Percentiles rank a stretch among this genome's conserved stretches.
Evolutionary conservation across 2,329 filamentous ascomycete species (phyloP).

Genomic region (Amesomyces nigricolor): DNA sequence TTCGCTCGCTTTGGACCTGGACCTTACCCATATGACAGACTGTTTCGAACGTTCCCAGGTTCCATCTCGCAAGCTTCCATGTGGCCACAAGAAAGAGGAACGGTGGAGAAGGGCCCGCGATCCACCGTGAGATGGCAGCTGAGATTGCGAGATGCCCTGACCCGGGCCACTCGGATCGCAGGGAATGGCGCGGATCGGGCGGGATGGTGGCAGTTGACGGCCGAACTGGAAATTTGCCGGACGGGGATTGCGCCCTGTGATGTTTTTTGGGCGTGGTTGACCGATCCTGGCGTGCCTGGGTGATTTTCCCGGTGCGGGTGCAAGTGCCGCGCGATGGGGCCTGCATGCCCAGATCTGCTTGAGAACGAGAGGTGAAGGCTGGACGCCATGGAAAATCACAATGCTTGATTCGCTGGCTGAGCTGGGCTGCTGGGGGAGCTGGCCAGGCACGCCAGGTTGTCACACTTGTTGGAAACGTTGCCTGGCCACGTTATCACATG

Average conservation of each 20-base stretch:
- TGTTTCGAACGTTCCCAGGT: constrained; percentile 12
- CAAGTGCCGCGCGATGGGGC: constrained; percentile 19
- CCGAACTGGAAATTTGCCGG: constrained; percentile 23
- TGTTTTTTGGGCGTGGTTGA: neutral
- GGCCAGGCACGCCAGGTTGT: too few relatives aligned
- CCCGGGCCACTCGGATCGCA: constrained; percentile 23
- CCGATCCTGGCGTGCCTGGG: neutral
- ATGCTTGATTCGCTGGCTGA: neutral
- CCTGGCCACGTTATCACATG: too few relatives aligned
- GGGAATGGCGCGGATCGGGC: constrained; percentile 8
- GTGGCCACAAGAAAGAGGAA: constrained; percentile 24
- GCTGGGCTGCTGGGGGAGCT: neutral
- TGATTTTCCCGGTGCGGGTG: constrained; percentile 10
- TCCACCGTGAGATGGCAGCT: constrained; percentile 5
- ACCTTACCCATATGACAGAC: neutral
- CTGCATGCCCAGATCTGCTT: constrained; percentile 21
- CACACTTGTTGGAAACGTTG: too few relatives aligned
- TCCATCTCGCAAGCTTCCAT: constrained; percentile 20
- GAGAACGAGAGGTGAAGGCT: neutral
- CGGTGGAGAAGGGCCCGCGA: constrained; percentile 19
- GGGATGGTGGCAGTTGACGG: constrained; percentile 13
- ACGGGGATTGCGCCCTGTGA: constrained; percentile 16
- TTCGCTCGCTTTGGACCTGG: constrained; percentile 15
- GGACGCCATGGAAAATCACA: neutral
- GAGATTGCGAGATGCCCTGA: constrained; percentile 8